Evolutionary conservation across 2,329 filamentous ascomycete species (phyloP), one percentile per base, ranked within the genome.

Genomic region (Colletotrichum brevisporum): DNA sequence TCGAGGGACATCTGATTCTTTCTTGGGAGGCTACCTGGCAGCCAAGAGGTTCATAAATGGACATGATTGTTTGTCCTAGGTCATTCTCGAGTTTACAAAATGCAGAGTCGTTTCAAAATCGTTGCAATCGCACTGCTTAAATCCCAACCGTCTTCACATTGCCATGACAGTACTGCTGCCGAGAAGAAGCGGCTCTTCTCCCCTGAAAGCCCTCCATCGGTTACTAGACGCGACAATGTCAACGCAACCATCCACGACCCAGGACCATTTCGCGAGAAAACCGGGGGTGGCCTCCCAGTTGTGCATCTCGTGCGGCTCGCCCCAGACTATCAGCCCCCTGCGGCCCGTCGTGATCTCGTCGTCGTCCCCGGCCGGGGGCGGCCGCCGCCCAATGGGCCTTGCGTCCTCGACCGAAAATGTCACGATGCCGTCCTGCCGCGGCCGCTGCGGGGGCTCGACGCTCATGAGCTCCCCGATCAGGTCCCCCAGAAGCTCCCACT

Each of bases 241-340:
- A 1, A 10, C 6, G 41, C 73, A 75, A 1, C 73, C 74, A 16
- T 69, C 67, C 16, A 73, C 61, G 4, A 43, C 66, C 73, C 74
- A 75, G 0, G 53, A 54, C 73, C 74, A 75, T 43, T 73, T 74
- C 13, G 13, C 39, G 12, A 75, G 47, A 59, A 75, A 76, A 0
- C 61, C 68, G 4, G 73, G 72, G 3, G 73, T 76, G 8, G 69
- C 70, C 58, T 76, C 75, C 75, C 75, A 76, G 10, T 51, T 72
- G 16, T 66, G 61, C 24, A 53, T 70, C 4, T 64, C 52, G 26
- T 74, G 67, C 10, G 75, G 72, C 18, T 75, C 74, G 10, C 75
- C 75, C 73, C 73, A 76, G 10, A 75, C 43, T 18, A 76, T 71
- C 2, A 75, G n/a, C 0, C 74, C 73, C 6, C 65, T 67, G n/a